Conservation (phyloP, 495 filamentous ascomycete species). For the Chaetomium tenue region DNA sequence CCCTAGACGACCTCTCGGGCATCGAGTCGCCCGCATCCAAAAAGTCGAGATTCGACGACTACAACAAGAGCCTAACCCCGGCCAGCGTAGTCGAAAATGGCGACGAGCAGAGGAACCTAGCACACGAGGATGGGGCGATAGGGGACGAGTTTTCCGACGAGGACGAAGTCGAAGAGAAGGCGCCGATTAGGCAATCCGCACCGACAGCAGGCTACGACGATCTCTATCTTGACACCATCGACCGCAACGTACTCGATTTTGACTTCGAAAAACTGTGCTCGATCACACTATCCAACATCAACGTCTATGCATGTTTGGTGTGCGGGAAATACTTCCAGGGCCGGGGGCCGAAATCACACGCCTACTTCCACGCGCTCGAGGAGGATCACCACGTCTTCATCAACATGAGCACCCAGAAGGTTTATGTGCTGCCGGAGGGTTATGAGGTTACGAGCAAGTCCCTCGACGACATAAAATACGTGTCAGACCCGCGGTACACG, state of each 20-base stretch:
- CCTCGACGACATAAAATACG: constrained; percentile 97
- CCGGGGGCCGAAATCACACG: constrained; percentile 87
- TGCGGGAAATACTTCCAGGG: constrained; percentile 98
- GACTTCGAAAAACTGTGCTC: constrained; percentile 99
- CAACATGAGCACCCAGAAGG: constrained; percentile 92
- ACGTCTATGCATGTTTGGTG: constrained; percentile 96
- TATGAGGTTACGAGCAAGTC: constrained; percentile 96
- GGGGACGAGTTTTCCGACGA: constrained; percentile 28
- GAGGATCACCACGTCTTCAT: constrained; percentile 94
- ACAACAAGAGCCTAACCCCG: constrained; percentile 38
- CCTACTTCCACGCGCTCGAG: constrained; percentile 97
- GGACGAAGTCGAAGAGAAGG: constrained; percentile 50
- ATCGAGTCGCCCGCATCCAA: constrained; percentile 71
- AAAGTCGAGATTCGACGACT: constrained; percentile 65
- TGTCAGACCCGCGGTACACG: constrained; percentile 85
- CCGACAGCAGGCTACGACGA: constrained; percentile 90
- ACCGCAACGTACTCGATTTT: constrained; percentile 84
- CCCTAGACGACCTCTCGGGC: constrained; percentile 63
- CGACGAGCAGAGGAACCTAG: constrained; percentile 12
- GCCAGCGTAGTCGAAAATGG: constrained; percentile 32
- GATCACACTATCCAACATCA: constrained; percentile 92
- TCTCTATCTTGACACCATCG: constrained; percentile 96
- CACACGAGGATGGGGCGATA: not conserved
- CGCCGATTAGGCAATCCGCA: constrained; percentile 62
- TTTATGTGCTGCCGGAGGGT: constrained; percentile 94